Conservation (phyloP, 2,329 filamentous ascomycete species). For the Alternaria sp. region DNA sequence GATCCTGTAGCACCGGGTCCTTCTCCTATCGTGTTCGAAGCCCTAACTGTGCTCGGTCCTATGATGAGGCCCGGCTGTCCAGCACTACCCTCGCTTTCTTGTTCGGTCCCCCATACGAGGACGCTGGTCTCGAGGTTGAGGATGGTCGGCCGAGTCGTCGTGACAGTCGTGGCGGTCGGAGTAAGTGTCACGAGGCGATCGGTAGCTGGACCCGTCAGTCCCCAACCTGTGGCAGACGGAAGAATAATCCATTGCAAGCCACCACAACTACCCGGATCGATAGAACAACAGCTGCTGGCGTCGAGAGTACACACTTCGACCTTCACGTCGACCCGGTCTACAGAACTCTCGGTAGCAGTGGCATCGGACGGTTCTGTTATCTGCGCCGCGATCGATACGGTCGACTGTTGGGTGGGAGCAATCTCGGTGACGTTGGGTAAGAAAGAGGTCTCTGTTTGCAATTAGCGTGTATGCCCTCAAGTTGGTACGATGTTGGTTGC, state of each 20-base stretch:
- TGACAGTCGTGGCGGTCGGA: constrained; percentile 13
- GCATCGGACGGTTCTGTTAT: neutral
- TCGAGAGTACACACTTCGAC: neutral
- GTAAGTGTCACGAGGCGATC: neutral
- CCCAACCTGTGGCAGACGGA: constrained; percentile 23
- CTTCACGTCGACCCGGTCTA: neutral
- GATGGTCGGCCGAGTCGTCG: constrained; percentile 23
- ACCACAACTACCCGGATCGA: neutral
- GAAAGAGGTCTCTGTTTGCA: constrained; percentile 1
- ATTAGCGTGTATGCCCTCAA: neutral
- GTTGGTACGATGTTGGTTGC: neutral
- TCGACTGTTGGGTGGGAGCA: neutral
- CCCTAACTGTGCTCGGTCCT: neutral
- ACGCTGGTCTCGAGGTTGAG: constrained; percentile 22
- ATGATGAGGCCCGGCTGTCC: neutral
- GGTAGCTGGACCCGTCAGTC: constrained; percentile 1
- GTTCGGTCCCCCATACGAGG: neutral
- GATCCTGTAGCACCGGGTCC: neutral
- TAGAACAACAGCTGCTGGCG: neutral
- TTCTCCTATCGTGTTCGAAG: neutral
- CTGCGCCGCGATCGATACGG: neutral
- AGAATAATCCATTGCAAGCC: constrained; percentile 1
- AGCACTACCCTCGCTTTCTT: neutral
- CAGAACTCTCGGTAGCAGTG: neutral
- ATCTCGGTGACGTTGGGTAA: constrained; percentile 5